Percentiles rank a stretch among this genome's conserved stretches.
These are phyloP conservation scores for Nyctanthes arbortristis DNA, from an alignment of 257 asterid species.

Conservation along the genomic window DNA sequence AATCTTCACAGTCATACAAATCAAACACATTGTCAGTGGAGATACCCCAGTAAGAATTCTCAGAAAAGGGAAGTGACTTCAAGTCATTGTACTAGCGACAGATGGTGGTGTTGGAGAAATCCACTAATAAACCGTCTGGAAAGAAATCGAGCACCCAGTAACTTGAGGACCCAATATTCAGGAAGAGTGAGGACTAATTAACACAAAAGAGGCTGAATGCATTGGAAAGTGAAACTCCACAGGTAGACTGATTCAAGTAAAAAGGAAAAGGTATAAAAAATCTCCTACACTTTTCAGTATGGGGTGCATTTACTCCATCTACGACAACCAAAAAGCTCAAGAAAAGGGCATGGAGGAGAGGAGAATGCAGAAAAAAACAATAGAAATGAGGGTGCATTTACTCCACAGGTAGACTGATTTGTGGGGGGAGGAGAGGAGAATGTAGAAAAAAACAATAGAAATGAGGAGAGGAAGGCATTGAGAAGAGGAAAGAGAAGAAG, in stretches of 20 bases:
- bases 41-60: constrained; percentile 43
- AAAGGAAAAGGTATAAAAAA: constrained; percentile 61
- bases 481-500: constrained; percentile 47
- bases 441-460: too few relatives aligned
- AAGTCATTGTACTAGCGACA: constrained; percentile 59
- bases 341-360: constrained; percentile 23
- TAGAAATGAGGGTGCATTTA: constrained; percentile 15
- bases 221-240: constrained; percentile 25
- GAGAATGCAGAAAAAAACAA: too few relatives aligned
- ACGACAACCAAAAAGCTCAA: constrained; percentile 3
- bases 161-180: constrained; percentile 38
- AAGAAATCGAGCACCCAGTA: constrained; percentile 54
- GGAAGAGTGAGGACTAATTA: constrained; percentile 47
- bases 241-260: constrained; percentile 30
- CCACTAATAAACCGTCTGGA: constrained; percentile 53
- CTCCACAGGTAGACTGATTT: too few relatives aligned
- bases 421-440: constrained; percentile 1
- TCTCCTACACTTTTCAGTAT: constrained; percentile 41
- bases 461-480: constrained; percentile 27
- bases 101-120: constrained; percentile 49
- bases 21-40: constrained; percentile 55
- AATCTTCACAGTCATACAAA: constrained; percentile 70
- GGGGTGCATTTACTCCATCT: constrained; percentile 13
- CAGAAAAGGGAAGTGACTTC: constrained; percentile 47
- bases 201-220: constrained; percentile 54